phyloP scores from a whole-genome alignment of 352 stramenopile genomes.

The Achlya hypogyna region DNA sequence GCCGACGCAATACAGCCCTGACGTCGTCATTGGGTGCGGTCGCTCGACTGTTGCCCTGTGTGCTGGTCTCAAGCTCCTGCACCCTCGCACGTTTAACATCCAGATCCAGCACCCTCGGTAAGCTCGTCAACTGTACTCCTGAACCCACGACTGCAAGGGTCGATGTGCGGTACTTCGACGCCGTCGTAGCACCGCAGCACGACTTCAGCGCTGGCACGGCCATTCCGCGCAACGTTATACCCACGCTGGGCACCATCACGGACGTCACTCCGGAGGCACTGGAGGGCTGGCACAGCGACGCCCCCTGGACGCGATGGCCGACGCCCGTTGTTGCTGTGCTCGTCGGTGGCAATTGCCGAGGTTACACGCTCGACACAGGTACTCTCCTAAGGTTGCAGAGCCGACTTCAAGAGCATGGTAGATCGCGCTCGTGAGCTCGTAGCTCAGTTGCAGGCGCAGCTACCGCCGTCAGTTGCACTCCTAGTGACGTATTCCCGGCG shows the following conservation, averaged over 20 bases:
- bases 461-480: conserved; percentile 21
- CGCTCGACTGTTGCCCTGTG: conserved; percentile 55
- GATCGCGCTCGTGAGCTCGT: neutral
- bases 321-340: conserved; percentile 37
- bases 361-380: conserved; percentile 23
- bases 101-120: conserved; percentile 67
- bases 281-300: conserved; percentile 21
- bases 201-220: conserved; percentile 28
- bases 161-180: conserved; percentile 43
- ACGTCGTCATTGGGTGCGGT: conserved; percentile 62
- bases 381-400: neutral
- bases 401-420: neutral
- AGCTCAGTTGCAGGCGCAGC: neutral
- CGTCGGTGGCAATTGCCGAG: conserved; percentile 53
- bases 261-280: conserved; percentile 29
- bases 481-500: conserved; percentile 62
- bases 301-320: conserved; percentile 12
- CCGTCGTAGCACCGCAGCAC: conserved; percentile 48
- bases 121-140: neutral
- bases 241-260: conserved; percentile 48
- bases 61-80: conserved; percentile 35
- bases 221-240: conserved; percentile 27
- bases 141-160: conserved; percentile 10
- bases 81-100: conserved; percentile 38
- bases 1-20: neutral